Base-by-base conservation (phyloP, 129 eudicot genomes). In the Smallanthus sonchifolius region DNA sequence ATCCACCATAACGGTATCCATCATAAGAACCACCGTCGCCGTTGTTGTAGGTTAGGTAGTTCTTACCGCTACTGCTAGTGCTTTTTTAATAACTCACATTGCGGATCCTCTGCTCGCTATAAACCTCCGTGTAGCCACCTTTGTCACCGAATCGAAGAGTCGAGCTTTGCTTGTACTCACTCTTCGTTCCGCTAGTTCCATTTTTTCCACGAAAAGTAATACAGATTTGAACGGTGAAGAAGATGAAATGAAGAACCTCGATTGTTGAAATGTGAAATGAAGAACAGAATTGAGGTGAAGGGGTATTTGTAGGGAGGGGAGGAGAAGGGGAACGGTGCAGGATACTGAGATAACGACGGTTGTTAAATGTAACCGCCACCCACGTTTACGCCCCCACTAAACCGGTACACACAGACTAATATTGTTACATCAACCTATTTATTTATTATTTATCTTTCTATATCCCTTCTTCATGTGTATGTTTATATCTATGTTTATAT, bases 91-190 rank as follows among this genome's bases (percentile, higher is more conserved):
- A 65, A n/a, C 34, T 67, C 62, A 74, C 78, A 36, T 80, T 48
- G 6, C 77, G 77, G 56, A 80, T 67, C 67, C 74, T 80, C 79
- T 65, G 77, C 39, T 80, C 82, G 5, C 10, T 48, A 14, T 52
- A 37, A 30, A 59, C 69, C 76, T 84, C 87, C 2, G 82, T 80
- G 73, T 76, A 84, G 1, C 87, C 87, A 20, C 76, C 43, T 48
- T 72, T 72, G 42, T 84, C 67, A 4, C 84, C 87, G 38, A 79
- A 16, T 57, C 79, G 72, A 30, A 74, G 30, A 2, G 83, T 75
- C 3, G 80, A 60, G 10, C 67, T 69, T 6, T 44, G 36, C 39
- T 32, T 44, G 54, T 42, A 55, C 65, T 83, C 86, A 7, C 36
- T 70, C 80, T 40, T 70, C 6, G 59, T 59, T 20, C 86, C 83